Evolutionary conservation across 495 filamentous ascomycete species (phyloP).

Genomic region (Lichenothelia convexa): DNA sequence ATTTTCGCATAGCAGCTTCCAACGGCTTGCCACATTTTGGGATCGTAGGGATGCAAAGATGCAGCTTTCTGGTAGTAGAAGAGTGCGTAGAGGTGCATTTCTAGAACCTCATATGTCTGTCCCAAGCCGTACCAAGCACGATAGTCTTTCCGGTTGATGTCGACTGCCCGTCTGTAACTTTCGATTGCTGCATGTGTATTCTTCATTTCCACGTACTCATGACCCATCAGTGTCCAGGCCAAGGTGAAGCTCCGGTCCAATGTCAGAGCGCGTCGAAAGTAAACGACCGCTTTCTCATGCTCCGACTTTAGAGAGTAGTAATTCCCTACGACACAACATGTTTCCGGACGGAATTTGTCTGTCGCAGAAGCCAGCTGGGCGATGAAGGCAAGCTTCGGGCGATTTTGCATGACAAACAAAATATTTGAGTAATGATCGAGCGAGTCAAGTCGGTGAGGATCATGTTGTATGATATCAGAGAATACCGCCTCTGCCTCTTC

Average conservation of each 20-base stretch:
- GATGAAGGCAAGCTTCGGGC: constrained; percentile 79
- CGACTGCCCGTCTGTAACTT: constrained; percentile 86
- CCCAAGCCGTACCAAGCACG: constrained; percentile 97
- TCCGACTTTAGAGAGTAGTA: constrained; percentile 87
- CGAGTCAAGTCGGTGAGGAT: constrained; percentile 77
- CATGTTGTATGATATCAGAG: constrained; percentile 52
- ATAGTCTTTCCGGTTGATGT: constrained; percentile 92
- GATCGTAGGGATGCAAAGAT: constrained; percentile 74
- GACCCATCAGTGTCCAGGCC: constrained; percentile 98
- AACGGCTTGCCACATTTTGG: constrained; percentile 97
- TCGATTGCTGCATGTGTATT: constrained; percentile 98
- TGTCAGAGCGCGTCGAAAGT: constrained; percentile 91
- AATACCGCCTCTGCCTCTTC: constrained; percentile 75
- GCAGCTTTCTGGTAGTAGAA: constrained; percentile 97
- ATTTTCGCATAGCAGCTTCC: constrained; percentile 80
- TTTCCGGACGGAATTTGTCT: constrained; percentile 93
- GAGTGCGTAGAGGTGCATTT: constrained; percentile 91
- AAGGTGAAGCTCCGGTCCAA: constrained; percentile 81
- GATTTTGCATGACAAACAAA: constrained; percentile 72
- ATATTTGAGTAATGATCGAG: constrained; percentile 95
- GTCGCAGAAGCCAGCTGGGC: constrained; percentile 76
- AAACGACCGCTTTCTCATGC: constrained; percentile 95
- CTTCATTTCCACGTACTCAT: constrained; percentile 97
- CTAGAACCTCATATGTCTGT: constrained; percentile 91
- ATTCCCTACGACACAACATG: constrained; percentile 91